Base-by-base conservation (phyloP, 139 green algal genomes). In the Monoraphidium neglectum region DNA sequence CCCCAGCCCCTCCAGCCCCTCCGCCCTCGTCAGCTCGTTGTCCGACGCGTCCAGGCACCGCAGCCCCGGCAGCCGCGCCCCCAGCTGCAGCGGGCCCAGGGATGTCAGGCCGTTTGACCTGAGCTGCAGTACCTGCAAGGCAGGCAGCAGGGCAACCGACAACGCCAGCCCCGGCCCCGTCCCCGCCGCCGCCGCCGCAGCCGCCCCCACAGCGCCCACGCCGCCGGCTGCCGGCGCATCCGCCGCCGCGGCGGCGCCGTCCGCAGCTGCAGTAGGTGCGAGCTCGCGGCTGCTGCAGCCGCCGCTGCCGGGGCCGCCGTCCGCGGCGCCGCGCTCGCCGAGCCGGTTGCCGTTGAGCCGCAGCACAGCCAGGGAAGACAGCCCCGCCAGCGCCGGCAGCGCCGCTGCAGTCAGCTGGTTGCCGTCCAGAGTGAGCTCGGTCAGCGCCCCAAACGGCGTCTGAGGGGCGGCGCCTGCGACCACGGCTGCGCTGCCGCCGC, bases 21-120 rank as follows among this genome's bases (percentile, higher is more conserved):
- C 87, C 24, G 93, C 65, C 24, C 80, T 73, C 10, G 74, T 84
- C 70, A 94, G 84, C 65, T 90, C 88, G 79, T 94, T 94, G 70
- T 84, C 89, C 38, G 85, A 72, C 23, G 92, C 78, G 76, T 88
- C 81, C 28, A 94, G 81, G 63, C 68, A 87, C 15, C 85, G 83
- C 72, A 90, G 82, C 13, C 43, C 74, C 46, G 80, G 67, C 23
- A 84, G 77, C 24, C 16, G 65, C 15, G 64, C 59, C 26, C 36
- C 26, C 68, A 91, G 82, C 72, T 88, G 76, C 61, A 91, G 70
- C 16, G 75, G 73, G 1, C 57, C 21, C 46, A 93, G 69, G 33
- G 68, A 83, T 33, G 77, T 69, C 49, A 92, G 75, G 65, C 85
- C 76, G 77, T 92, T 92, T 38, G 76, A 37, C 28, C 79, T 84